Percentiles rank a stretch among this genome's conserved stretches.
phyloP scores from a whole-genome alignment of 495 filamentous ascomycete species.

The Penicillium desertorum region DNA sequence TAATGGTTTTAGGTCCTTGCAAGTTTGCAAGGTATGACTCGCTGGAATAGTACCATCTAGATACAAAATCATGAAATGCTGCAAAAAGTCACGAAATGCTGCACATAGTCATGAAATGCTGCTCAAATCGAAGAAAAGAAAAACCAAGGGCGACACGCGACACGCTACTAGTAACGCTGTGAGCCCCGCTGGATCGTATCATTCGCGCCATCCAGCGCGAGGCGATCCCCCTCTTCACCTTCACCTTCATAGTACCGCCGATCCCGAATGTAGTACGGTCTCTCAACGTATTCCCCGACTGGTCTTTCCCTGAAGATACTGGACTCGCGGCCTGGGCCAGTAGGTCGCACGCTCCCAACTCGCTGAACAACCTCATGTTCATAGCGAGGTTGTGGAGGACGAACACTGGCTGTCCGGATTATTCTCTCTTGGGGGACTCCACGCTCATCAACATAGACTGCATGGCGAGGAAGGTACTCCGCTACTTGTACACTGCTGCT shows the following conservation, averaged over 20 bases:
- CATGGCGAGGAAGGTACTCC: conserved; percentile 42
- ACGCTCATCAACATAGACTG: conserved; percentile 43
- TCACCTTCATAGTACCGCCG: conserved; percentile 42
- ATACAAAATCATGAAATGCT: conserved; percentile 6
- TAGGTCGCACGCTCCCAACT: conserved; percentile 53
- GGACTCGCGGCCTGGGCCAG: conserved; percentile 33
- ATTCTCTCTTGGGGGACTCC: conserved; percentile 53
- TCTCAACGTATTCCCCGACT: conserved; percentile 45
- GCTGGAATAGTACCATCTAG: conserved; percentile 2
- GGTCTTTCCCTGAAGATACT: conserved; percentile 42
- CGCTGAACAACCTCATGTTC: conserved; percentile 52
- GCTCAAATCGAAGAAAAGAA: conserved; percentile 9
- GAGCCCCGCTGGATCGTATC: conserved; percentile 34
- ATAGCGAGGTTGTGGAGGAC: conserved; percentile 56
- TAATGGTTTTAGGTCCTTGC: background rate
- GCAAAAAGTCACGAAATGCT: background rate
- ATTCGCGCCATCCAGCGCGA: conserved; percentile 31
- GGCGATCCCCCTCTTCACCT: conserved; percentile 35
- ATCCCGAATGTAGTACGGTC: conserved; percentile 41
- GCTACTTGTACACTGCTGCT: conserved; percentile 44
- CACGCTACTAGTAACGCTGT: conserved; percentile 31
- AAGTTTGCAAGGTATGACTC: background rate
- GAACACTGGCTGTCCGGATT: conserved; percentile 57
- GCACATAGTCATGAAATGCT: background rate
- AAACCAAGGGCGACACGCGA: conserved; percentile 3